These are phyloP conservation scores for Arctium lappa DNA, from an alignment of 129 eudicot genomes.

Conservation along the genomic window DNA sequence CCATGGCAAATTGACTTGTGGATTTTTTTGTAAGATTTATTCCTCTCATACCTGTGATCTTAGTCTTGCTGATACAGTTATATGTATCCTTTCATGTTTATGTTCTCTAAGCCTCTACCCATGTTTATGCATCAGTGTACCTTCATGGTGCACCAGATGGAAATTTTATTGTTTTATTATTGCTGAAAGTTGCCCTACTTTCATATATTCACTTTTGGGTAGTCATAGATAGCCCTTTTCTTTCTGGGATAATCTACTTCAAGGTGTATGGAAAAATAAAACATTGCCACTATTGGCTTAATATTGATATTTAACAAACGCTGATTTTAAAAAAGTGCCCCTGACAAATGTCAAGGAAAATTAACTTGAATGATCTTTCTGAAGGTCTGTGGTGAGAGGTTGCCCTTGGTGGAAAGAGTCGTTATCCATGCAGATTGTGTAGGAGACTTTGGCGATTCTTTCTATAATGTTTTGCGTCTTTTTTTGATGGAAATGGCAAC, in stretches of 20 bases:
- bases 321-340: conserved; percentile 16
- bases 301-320: not conserved
- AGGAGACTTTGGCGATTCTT: conserved; percentile 85
- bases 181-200: not conserved
- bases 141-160: conserved; percentile 11
- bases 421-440: conserved; percentile 52
- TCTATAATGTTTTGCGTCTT: conserved; percentile 66
- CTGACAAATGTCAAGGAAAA: conserved; percentile 36
- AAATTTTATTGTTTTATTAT: not conserved
- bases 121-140: not conserved
- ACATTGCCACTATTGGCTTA: conserved; percentile 16
- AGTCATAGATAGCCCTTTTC: not conserved
- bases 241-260: not conserved
- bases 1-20: not conserved
- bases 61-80: conserved; percentile 9
- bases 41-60: not conserved
- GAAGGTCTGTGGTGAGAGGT: conserved; percentile 96
- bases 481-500: conserved; percentile 74
- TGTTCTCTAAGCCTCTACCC: not conserved
- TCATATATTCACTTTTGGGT: conserved; percentile 1
- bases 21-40: not conserved
- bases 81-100: not conserved
- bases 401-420: conserved; percentile 82
- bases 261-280: conserved; percentile 17
- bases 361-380: conserved; percentile 76